phyloP scores from a whole-genome alignment of 495 filamentous ascomycete genomes.

The Penicillium coffeae region DNA sequence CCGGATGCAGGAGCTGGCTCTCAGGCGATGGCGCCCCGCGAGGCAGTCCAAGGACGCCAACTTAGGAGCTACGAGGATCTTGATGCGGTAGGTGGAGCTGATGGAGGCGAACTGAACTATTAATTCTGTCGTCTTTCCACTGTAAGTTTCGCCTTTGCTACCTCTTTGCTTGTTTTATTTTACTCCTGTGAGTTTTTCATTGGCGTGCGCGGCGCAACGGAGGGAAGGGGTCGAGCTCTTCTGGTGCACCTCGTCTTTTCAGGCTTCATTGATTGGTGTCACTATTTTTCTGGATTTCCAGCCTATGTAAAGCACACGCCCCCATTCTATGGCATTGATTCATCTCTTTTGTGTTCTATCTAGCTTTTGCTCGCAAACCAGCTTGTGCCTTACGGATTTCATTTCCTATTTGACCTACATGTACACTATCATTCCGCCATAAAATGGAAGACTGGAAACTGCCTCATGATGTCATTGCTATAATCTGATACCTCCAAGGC shows the following conservation, averaged over 20 bases:
- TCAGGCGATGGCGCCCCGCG: conserved; percentile 71
- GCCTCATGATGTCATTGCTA: not conserved
- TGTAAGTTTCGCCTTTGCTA: not conserved
- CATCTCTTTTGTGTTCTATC: not conserved
- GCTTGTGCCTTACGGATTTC: not conserved
- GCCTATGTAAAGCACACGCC: not conserved
- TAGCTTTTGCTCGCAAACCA: not conserved
- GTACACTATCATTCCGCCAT: conserved; percentile 5
- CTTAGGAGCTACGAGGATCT: conserved; percentile 96
- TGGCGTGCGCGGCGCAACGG: not conserved
- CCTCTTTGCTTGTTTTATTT: conserved; percentile 3
- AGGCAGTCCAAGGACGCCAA: conserved; percentile 84
- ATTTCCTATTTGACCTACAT: not conserved
- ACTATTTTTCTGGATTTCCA: not conserved
- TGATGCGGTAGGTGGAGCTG: conserved; percentile 64
- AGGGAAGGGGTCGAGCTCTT: not conserved
- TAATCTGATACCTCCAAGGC: no score
- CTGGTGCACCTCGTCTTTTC: not conserved
- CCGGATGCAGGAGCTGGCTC: conserved; percentile 53
- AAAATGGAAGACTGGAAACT: not conserved
- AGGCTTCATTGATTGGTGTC: not conserved
- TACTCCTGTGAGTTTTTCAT: not conserved
- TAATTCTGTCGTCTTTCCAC: conserved; percentile 17
- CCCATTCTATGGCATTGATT: not conserved
- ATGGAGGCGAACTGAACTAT: conserved; percentile 60